Evolutionary conservation across 1,284 basidiomycete genomes (phyloP).

Genomic region (Kalmanozyma brasiliensis): DNA sequence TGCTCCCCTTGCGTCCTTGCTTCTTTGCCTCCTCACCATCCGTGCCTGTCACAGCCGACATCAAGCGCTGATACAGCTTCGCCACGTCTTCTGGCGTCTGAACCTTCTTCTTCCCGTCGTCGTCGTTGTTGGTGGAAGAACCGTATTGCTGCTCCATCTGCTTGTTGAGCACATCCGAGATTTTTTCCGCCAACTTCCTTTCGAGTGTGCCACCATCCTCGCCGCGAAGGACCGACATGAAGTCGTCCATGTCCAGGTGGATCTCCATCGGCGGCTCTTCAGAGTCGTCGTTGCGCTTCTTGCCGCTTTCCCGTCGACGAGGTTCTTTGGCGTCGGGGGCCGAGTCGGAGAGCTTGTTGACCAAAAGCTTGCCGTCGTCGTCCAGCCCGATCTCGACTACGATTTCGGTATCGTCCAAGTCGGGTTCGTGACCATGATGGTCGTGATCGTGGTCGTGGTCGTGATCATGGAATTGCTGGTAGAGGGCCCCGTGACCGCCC

Average conservation of each 20-base stretch:
- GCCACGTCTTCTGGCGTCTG: constrained; percentile 20
- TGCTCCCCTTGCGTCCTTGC: background rate
- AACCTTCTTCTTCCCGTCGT: background rate
- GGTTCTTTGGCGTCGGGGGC: background rate
- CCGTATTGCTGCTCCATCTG: constrained; percentile 13
- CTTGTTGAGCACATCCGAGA: constrained; percentile 21
- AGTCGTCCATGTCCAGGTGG: constrained; percentile 38
- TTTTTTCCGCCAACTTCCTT: constrained; percentile 32
- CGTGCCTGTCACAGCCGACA: constrained; percentile 12
- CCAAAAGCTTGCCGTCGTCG: constrained; percentile 20
- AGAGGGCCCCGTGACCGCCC: constrained; percentile 27
- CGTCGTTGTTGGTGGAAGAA: background rate
- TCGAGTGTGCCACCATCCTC: constrained; percentile 13
- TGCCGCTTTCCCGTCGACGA: constrained; percentile 17
- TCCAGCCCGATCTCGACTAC: constrained; percentile 25
- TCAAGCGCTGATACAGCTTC: constrained; percentile 14
- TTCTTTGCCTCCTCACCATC: background rate
- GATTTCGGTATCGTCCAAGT: constrained; percentile 14
- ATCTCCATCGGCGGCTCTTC: constrained; percentile 20
- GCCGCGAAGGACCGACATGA: constrained; percentile 24
- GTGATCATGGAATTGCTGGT: constrained; percentile 10
- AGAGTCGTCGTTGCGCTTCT: constrained; percentile 29
- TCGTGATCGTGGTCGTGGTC: constrained; percentile 6
- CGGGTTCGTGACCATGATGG: background rate
- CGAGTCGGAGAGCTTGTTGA: constrained; percentile 12